Evolutionary conservation across 1,284 basidiomycete genomes (phyloP).

Genomic region (Ceratobasidium sp.): DNA sequence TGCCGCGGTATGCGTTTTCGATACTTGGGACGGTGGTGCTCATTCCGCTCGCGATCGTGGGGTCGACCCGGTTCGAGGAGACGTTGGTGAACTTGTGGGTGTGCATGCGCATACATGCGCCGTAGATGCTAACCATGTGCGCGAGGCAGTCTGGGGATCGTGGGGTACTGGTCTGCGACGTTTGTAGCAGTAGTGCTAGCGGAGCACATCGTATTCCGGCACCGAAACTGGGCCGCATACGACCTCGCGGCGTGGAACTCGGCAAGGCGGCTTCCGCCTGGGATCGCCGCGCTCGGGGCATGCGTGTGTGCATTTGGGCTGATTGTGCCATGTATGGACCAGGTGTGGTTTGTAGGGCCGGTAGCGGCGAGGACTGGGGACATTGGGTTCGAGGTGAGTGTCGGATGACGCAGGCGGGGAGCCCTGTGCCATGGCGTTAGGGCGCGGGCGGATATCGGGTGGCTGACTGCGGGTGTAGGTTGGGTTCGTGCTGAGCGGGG

Average conservation of each 20-base stretch:
- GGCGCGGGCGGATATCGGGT: constrained; percentile 11
- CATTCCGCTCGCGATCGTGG: constrained; percentile 71
- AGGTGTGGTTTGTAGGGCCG: constrained; percentile 75
- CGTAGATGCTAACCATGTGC: not conserved
- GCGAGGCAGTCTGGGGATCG: constrained; percentile 24
- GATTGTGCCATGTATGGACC: constrained; percentile 70
- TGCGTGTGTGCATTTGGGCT: constrained; percentile 57
- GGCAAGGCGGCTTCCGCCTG: constrained; percentile 64
- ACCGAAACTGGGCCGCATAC: constrained; percentile 60
- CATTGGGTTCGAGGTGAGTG: constrained; percentile 71
- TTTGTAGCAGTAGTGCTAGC: constrained; percentile 65
- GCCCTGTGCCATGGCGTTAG: constrained; percentile 2
- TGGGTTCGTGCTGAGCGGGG: constrained; percentile 61
- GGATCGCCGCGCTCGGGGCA: constrained; percentile 65
- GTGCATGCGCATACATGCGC: constrained; percentile 4
- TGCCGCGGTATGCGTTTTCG: constrained; percentile 89
- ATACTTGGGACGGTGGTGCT: constrained; percentile 77
- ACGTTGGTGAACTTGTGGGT: constrained; percentile 65
- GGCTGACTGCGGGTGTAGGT: constrained; percentile 36
- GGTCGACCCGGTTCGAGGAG: constrained; percentile 69
- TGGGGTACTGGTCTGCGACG: constrained; percentile 69
- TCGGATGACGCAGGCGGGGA: not conserved
- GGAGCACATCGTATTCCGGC: constrained; percentile 70
- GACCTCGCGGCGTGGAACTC: constrained; percentile 63
- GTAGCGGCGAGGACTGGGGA: constrained; percentile 74